These are phyloP conservation scores for Globisporangium radiosum DNA, from an alignment of 352 stramenopile species.

Conservation along the genomic window DNA sequence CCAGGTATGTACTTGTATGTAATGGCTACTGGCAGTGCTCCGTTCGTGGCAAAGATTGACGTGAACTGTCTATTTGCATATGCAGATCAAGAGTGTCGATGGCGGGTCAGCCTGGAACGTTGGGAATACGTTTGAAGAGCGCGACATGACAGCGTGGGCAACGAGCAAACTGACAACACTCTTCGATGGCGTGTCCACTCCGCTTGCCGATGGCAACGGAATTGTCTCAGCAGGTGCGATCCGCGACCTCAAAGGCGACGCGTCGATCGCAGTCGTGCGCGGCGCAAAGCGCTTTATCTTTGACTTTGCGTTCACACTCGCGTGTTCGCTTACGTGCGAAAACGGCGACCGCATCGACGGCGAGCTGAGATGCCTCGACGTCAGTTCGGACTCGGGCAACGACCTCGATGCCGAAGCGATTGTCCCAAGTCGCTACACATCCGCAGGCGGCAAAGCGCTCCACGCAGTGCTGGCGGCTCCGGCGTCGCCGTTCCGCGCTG, in stretches of 20 bases:
- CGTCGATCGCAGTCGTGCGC: slow-evolving; percentile 88
- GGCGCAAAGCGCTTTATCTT: slow-evolving; percentile 93
- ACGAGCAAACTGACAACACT: slow-evolving; percentile 67
- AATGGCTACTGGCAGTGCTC: not conserved
- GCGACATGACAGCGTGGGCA: slow-evolving; percentile 87
- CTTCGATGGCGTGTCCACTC: slow-evolving; percentile 31
- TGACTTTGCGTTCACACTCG: slow-evolving; percentile 66
- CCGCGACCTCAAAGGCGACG: slow-evolving; percentile 87
- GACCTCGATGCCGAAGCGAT: slow-evolving; percentile 70
- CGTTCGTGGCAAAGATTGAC: not conserved
- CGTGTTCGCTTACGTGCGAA: slow-evolving; percentile 27
- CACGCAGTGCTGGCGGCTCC: slow-evolving; percentile 48
- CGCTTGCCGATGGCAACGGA: slow-evolving; percentile 26
- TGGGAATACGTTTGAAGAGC: slow-evolving; percentile 92
- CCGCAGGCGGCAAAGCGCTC: slow-evolving; percentile 55
- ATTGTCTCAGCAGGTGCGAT: slow-evolving; percentile 59
- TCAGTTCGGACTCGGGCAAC: slow-evolving; percentile 70
- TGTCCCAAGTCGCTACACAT: slow-evolving; percentile 67
- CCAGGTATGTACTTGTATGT: slow-evolving; percentile 15
- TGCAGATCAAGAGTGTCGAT: slow-evolving; percentile 74
- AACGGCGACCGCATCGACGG: slow-evolving; percentile 24
- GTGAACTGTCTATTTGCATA: not conserved
- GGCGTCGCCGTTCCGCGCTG: slow-evolving; percentile 51
- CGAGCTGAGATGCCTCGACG: slow-evolving; percentile 73
- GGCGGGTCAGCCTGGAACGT: slow-evolving; percentile 91